A percentile compares a stretch with the other conserved stretches of the same genome.
Conservation (phyloP, 2,329 filamentous ascomycete genomes). For the Monilinia fructicola region DNA sequence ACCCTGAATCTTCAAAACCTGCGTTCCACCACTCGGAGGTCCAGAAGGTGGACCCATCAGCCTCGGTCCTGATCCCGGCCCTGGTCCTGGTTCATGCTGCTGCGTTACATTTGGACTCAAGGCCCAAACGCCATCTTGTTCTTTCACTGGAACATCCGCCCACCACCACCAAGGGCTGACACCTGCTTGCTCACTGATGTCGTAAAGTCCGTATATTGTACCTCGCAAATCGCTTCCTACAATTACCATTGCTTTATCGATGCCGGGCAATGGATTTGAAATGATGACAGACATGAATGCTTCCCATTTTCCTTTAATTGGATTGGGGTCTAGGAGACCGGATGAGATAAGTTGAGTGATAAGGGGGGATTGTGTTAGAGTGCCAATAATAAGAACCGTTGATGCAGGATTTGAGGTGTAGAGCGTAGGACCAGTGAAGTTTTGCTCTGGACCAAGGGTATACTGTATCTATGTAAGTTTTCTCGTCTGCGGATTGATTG, state of each 20-base stretch:
- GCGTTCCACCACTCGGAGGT: slow-evolving; percentile 32
- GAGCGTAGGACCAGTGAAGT: slow-evolving; percentile 47
- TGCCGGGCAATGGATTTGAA: slow-evolving; percentile 55
- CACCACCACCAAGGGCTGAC: slow-evolving; percentile 65
- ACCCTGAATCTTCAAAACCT: slow-evolving; percentile 47
- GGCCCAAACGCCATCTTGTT: slow-evolving; percentile 49
- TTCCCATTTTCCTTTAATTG: slow-evolving; percentile 66
- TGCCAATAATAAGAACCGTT: slow-evolving; percentile 66
- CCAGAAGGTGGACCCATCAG: not conserved
- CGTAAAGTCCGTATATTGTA: slow-evolving; percentile 69
- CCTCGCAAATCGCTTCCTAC: slow-evolving; percentile 65
- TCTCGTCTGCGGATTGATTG: not conserved
- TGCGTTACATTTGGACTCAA: slow-evolving; percentile 30
- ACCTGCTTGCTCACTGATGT: slow-evolving; percentile 70
- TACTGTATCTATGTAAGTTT: slow-evolving; percentile 41
- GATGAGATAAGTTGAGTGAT: slow-evolving; percentile 58
- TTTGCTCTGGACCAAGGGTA: slow-evolving; percentile 44
- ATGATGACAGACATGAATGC: slow-evolving; percentile 62
- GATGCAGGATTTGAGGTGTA: slow-evolving; percentile 41
- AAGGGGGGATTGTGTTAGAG: slow-evolving; percentile 61
- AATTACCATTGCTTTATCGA: slow-evolving; percentile 62
- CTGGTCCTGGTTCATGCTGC: not conserved
- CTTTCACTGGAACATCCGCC: slow-evolving; percentile 52
- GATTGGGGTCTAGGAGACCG: slow-evolving; percentile 57
- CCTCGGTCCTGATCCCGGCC: not conserved